phyloP scores from a whole-genome alignment of 352 stramenopile species.

The Phytophthora parvispora region DNA sequence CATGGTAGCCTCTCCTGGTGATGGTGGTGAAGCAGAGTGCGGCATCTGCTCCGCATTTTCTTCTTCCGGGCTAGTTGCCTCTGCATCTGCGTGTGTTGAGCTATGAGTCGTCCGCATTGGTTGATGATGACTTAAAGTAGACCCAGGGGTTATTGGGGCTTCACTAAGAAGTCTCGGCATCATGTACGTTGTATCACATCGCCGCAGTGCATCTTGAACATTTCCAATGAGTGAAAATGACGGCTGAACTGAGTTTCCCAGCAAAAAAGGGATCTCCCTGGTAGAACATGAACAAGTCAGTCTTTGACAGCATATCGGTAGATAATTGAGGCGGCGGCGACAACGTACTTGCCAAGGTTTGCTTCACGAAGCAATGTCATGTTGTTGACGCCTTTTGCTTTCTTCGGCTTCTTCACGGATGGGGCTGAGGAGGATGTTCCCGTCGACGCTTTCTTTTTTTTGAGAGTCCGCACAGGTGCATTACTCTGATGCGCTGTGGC shows the following conservation, averaged over 20 bases:
- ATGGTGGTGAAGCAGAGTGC: neutral
- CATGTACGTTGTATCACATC: constrained; percentile 70
- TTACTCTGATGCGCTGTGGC: constrained; percentile 1
- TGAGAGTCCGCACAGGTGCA: constrained; percentile 10
- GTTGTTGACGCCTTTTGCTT: constrained; percentile 59
- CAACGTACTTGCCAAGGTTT: constrained; percentile 75
- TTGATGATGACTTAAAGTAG: constrained; percentile 2
- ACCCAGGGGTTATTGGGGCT: neutral
- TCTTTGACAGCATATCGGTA: too few relatives aligned
- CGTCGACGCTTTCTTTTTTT: constrained; percentile 34
- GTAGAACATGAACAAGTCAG: neutral
- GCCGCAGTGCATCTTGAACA: constrained; percentile 75
- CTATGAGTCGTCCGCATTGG: neutral
- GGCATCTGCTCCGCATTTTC: neutral
- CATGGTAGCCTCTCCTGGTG: neutral
- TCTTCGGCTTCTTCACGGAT: constrained; percentile 46
- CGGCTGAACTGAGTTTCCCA: constrained; percentile 59
- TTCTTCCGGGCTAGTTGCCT: constrained; percentile 6
- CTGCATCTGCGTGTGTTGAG: neutral
- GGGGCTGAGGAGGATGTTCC: constrained; percentile 3
- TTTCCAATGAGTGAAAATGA: constrained; percentile 83
- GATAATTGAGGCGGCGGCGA: too few relatives aligned
- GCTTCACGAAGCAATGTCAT: constrained; percentile 67
- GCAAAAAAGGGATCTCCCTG: constrained; percentile 77
- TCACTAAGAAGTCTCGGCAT: constrained; percentile 34